Evolutionary conservation across 108 stramenopile species (phyloP), one percentile per base, ranked within the genome.

Genomic region (Aurantiochytrium sp.): DNA sequence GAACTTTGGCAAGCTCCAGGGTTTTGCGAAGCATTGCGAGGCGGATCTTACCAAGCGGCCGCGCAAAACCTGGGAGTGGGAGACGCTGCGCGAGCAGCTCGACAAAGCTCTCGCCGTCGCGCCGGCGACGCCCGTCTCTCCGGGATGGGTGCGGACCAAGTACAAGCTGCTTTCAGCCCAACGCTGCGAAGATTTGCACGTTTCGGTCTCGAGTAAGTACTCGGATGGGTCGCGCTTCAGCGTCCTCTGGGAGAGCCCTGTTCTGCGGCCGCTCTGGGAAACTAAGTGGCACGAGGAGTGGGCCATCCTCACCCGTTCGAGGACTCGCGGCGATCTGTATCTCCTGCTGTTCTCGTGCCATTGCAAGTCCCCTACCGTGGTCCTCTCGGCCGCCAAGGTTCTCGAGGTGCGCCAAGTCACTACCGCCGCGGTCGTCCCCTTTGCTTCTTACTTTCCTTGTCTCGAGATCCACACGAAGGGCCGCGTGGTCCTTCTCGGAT

Each of bases 201-300:
- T 65, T 19, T 30, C 34, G 8, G 59, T 65, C 10, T 34, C 59
- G 59, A 65, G 59, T 27, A 65, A 65, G 34, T 65, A 65, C 34
- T 12, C 34, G 32, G 59, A 65, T 34, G 59, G 59, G 1, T 65
- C 59, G 10, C 15, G 24, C 10, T 65, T 65, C 3, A 24, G 6
- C 19, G 8, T 42, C 32, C 24, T 81, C n/a, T 24, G n/a, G n/a
- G 73, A 81, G 24, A 21, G 73, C 24, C 27, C 27, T 24, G 73
- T 81, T 6, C 42, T 81, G 73, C 36, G 73, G 8, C 73, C 73
- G 12, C 42, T 81, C 6, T 81, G 73, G 73, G 73, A 81, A 42
- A 81, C 73, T 6, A 81, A 48, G 73, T 81, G 73, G 73, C 12
- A 48, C 6, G 73, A 81, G 24, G 42, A 81, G 73, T 81, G 73